Evolutionary conservation across 2,329 filamentous ascomycete genomes (phyloP).

Genomic region (Fusarium buxicola): DNA sequence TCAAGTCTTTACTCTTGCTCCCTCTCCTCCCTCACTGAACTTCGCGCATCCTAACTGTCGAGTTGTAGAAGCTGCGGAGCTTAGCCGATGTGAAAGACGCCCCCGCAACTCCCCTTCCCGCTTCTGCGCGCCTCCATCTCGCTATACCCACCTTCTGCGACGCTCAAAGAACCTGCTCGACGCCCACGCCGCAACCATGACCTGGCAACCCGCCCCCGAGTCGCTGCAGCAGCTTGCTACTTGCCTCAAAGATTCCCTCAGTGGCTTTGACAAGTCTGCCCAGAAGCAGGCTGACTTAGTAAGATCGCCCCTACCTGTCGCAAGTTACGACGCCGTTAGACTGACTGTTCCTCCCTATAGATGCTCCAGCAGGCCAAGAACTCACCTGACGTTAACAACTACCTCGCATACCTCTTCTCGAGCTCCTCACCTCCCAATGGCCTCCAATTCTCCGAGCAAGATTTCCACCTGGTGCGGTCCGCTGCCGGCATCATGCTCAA

Average conservation of each 20-base stretch:
- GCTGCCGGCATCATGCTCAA: slow-evolving; percentile 95
- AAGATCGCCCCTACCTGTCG: slow-evolving; percentile 51
- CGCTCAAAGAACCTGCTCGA: slow-evolving; percentile 27
- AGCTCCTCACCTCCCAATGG: slow-evolving; percentile 71
- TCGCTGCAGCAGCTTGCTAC: slow-evolving; percentile 89
- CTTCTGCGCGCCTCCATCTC: slow-evolving; percentile 32
- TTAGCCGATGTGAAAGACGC: slow-evolving; percentile 44
- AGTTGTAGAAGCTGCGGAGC: slow-evolving; percentile 41
- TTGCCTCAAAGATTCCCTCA: slow-evolving; percentile 92
- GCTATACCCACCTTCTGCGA: slow-evolving; percentile 28
- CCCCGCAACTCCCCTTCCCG: slow-evolving; percentile 26
- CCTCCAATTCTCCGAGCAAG: slow-evolving; percentile 67
- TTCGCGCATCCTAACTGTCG: slow-evolving; percentile 39
- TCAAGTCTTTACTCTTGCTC: slow-evolving; percentile 20
- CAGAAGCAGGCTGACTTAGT: slow-evolving; percentile 93
- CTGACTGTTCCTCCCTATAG: slow-evolving; percentile 60
- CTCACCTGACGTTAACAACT: slow-evolving; percentile 96
- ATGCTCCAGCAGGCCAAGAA: slow-evolving; percentile 91
- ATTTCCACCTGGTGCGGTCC: slow-evolving; percentile 82
- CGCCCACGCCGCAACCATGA: slow-evolving; percentile 69
- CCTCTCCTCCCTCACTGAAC: slow-evolving; percentile 21
- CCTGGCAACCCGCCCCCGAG: slow-evolving; percentile 91
- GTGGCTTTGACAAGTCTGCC: slow-evolving; percentile 79
- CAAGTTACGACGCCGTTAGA: slow-evolving; percentile 22
- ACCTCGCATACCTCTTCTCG: slow-evolving; percentile 91